Base-by-base conservation (phyloP, 768 basidiomycete species). In the Termitomyces eurrhizus region DNA sequence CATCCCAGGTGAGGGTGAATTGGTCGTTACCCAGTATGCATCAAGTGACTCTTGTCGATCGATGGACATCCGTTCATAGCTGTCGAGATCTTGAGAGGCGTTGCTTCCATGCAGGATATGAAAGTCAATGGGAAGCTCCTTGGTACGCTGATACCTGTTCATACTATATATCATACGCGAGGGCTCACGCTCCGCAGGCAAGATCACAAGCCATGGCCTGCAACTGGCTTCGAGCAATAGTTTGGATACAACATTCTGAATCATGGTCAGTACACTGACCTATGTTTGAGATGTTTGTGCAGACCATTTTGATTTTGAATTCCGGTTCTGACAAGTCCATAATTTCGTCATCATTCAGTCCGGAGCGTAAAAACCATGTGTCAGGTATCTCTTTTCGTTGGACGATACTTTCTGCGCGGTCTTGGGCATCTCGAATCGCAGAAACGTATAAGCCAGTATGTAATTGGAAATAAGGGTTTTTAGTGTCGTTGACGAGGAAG, bases 361-460 rank as follows among this genome's bases (percentile, higher is more conserved):
- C 57, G 26, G 46, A 49, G 26, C n/a, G 8, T 2, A 58, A 7
- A 24, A 51, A 29, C 57, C 46, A 49, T 4, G 45, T 49, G 2
- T 26, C 14, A 41, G 57, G 57, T 21, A 48, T 37, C 29, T 45
- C 16, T 39, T 29, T 51, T 7, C 7, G 35, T 1, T 2, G 12
- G 4, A 50, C 18, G 32, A 29, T 48, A 14, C 29, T 36, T 35
- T 24, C 36, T 39, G 56, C 24, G 14, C 48, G 57, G 9, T 58
- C 35, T 41, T 49, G 21, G 4, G 48, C 57, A 39, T 58, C 57
- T 18, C 35, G 57, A 32, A 49, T 26, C 1, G 48, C 57, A 26
- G 57, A 45, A 41, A 58, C 7, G 39, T 58, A 58, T 14, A 58
- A 32, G 4, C 57, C 48, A 32, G 57, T 58, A 37, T 58, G 57